A percentile compares a stretch with the other conserved stretches of the same genome.
phyloP scores from a whole-genome alignment of 352 stramenopile genomes.

The Globisporangium orthogonon region DNA sequence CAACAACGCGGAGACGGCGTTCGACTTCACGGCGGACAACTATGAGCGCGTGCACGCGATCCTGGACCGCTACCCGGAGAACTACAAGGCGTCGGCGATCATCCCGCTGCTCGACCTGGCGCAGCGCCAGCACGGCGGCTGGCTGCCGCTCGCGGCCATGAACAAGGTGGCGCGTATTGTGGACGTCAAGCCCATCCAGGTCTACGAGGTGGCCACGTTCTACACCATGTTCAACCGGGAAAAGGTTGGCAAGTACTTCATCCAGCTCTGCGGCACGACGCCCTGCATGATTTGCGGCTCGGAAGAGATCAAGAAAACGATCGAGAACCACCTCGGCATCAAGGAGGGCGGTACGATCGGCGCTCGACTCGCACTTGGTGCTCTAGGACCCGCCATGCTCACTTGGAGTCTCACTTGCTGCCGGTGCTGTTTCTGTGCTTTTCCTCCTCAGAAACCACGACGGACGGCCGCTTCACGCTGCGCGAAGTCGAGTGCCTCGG shows the following conservation, averaged over 20 bases:
- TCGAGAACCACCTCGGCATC: slow-evolving; percentile 96
- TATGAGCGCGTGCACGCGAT: slow-evolving; percentile 95
- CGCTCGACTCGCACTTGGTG: too few species aligned
- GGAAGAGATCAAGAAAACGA: slow-evolving; percentile 99
- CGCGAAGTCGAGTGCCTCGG: slow-evolving; percentile 99
- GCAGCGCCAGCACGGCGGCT: slow-evolving; percentile 95
- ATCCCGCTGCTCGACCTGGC: slow-evolving; percentile 98
- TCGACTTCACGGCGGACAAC: slow-evolving; percentile 98
- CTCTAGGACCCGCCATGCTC: too few species aligned
- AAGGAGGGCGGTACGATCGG: slow-evolving; percentile 86
- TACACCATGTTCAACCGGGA: slow-evolving; percentile 99
- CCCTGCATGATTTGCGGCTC: slow-evolving; percentile 99
- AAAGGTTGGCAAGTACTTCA: slow-evolving; percentile 94
- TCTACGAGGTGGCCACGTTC: slow-evolving; percentile 99
- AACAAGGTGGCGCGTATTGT: slow-evolving; percentile 99
- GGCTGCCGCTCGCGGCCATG: slow-evolving; percentile 97
- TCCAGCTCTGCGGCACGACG: slow-evolving; percentile 98
- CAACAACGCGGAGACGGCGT: slow-evolving; percentile 94
- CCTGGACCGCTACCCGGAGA: slow-evolving; percentile 96
- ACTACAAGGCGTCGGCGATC: slow-evolving; percentile 98
- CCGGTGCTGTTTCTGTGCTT: too few species aligned
- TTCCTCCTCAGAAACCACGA: slow-evolving; percentile 47
- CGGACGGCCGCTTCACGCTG: slow-evolving; percentile 89
- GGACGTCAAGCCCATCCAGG: slow-evolving; percentile 92
- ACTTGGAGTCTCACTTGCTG: background rate